These are phyloP conservation scores for Rhodamnia argentea DNA, from an alignment of 345 rosid species.

Conservation along the genomic window DNA sequence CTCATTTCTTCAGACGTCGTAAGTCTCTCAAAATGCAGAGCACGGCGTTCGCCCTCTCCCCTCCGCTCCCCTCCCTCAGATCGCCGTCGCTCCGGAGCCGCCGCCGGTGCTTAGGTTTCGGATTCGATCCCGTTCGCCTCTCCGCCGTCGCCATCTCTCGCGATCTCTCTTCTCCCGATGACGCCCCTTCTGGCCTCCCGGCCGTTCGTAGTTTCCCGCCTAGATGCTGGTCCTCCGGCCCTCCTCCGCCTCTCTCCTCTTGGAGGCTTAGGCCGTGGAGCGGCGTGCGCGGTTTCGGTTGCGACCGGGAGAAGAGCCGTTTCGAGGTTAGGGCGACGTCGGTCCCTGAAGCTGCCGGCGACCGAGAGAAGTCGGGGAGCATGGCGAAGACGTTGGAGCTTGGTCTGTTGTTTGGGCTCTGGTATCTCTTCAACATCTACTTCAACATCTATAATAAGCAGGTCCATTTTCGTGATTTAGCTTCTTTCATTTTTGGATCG, in stretches of 20 bases:
- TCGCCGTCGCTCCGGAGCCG: background rate
- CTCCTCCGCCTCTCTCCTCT: slow-evolving; percentile 8
- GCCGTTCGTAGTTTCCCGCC: background rate
- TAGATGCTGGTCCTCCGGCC: slow-evolving; percentile 27
- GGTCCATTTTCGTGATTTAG: slow-evolving; percentile 24
- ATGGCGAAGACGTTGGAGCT: slow-evolving; percentile 45
- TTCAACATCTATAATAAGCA: slow-evolving; percentile 99
- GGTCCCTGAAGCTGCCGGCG: slow-evolving; percentile 49
- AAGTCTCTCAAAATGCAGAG: background rate
- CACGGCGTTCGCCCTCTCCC: slow-evolving; percentile 2
- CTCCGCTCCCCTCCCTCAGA: background rate
- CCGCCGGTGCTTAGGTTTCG: background rate
- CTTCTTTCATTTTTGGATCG: background rate
- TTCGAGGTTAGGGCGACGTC: slow-evolving; percentile 48
- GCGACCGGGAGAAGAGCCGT: slow-evolving; percentile 6
- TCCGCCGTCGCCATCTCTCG: background rate
- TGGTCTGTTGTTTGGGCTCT: slow-evolving; percentile 68
- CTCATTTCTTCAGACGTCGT: background rate
- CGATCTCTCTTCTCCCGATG: background rate
- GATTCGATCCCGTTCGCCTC: background rate
- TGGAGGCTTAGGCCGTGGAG: slow-evolving; percentile 51
- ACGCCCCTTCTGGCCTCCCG: background rate
- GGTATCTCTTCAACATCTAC: slow-evolving; percentile 95
- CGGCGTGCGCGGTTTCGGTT: slow-evolving; percentile 23
- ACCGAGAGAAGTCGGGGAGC: slow-evolving; percentile 29